These are phyloP conservation scores for Sarocladiaceae sp. DNA, from an alignment of 2,329 filamentous ascomycete genomes.

Conservation along the genomic window DNA sequence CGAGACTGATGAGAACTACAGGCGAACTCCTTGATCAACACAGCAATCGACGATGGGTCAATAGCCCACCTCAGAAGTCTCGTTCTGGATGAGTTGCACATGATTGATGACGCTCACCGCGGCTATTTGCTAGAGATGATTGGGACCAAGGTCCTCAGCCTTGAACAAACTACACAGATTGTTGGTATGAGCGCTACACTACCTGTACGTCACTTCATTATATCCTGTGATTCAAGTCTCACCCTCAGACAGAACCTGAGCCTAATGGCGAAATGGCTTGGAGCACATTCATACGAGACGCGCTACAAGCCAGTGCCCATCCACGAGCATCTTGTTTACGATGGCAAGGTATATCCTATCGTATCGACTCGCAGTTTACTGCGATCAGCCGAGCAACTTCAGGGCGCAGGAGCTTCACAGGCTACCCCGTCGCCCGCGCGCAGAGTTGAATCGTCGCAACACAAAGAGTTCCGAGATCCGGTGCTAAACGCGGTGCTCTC, in stretches of 20 bases:
- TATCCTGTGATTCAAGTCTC: background rate
- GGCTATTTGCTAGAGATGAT: conserved; percentile 74
- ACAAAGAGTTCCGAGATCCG: conserved; percentile 60
- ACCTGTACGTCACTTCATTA: conserved; percentile 43
- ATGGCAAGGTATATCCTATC: conserved; percentile 62
- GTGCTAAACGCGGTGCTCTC: conserved; percentile 68
- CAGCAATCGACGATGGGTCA: conserved; percentile 66
- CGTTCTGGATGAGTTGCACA: conserved; percentile 76
- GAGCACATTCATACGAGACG: conserved; percentile 68
- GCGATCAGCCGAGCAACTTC: conserved; percentile 41
- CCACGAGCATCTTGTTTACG: conserved; percentile 69
- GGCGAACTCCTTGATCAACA: conserved; percentile 72
- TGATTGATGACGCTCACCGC: conserved; percentile 72
- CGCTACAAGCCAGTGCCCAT: conserved; percentile 72
- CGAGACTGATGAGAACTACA: conserved; percentile 24
- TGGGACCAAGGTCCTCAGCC: conserved; percentile 66
- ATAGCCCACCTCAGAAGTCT: conserved; percentile 62
- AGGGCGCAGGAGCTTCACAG: conserved; percentile 24
- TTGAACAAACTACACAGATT: conserved; percentile 65
- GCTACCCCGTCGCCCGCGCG: conserved; percentile 36
- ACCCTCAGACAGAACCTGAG: conserved; percentile 55
- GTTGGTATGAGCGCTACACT: conserved; percentile 79
- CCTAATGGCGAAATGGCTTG: conserved; percentile 65
- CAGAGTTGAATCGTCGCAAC: conserved; percentile 49
- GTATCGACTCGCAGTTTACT: conserved; percentile 51